Percentiles rank a stretch among this genome's conserved stretches.
These are phyloP conservation scores for Penstemon eatonii DNA, from an alignment of 257 asterid species.

Conservation along the genomic window DNA sequence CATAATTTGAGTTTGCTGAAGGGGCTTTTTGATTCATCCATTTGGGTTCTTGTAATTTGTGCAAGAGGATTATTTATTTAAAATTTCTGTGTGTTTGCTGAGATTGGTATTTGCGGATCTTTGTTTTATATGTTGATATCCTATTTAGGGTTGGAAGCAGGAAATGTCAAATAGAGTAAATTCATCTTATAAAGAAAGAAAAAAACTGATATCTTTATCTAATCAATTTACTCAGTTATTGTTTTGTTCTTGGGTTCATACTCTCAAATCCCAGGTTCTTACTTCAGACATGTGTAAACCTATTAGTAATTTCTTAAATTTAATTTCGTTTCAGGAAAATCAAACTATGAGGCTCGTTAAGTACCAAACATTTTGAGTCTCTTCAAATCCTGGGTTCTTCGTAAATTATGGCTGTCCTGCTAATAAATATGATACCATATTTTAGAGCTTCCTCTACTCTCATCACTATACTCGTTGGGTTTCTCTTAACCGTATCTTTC, in stretches of 20 bases:
- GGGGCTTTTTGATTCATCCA: not conserved
- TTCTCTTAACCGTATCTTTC: conserved; percentile 36
- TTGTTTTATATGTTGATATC: not conserved
- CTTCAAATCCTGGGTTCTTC: conserved; percentile 5
- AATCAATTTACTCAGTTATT: not conserved
- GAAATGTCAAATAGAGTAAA: not conserved
- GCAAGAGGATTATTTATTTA: not conserved
- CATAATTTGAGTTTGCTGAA: not conserved
- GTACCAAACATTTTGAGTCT: conserved; percentile 26
- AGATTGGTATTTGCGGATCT: conserved; percentile 17
- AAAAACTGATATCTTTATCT: not conserved
- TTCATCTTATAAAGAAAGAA: too few species aligned
- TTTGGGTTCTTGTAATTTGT: conserved; percentile 14
- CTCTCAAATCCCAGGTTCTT: not conserved
- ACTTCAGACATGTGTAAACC: not conserved
- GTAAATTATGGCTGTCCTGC: conserved; percentile 25
- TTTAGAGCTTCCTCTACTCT: conserved; percentile 32
- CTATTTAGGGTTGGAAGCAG: conserved; percentile 2
- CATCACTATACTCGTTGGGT: conserved; percentile 36
- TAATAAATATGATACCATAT: conserved; percentile 31
- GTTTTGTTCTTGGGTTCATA: not conserved
- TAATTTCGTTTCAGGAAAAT: conserved; percentile 34
- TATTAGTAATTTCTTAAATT: conserved; percentile 8
- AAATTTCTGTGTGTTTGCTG: conserved; percentile 14
- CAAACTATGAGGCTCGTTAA: conserved; percentile 21